These are phyloP conservation scores for Trametes elegans DNA, from an alignment of 768 basidiomycete genomes.

Conservation along the genomic window DNA sequence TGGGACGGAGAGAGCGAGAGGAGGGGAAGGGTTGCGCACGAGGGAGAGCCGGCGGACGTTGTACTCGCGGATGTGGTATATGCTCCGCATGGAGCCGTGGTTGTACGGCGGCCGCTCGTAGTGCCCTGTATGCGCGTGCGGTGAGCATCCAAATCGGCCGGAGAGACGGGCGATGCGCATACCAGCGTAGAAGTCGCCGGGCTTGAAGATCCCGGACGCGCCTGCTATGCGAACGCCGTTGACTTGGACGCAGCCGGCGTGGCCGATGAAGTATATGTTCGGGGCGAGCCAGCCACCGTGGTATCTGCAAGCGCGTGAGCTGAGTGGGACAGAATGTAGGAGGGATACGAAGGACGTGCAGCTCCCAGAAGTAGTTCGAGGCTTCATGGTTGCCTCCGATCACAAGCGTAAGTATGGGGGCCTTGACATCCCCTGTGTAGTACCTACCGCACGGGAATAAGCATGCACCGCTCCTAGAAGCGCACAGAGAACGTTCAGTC, in stretches of 20 bases:
- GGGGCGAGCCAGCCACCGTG: conserved; percentile 97
- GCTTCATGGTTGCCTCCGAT: conserved; percentile 99
- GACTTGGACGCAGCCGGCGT: conserved; percentile 84
- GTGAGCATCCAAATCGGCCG: background rate
- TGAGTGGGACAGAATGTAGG: conserved; percentile 8
- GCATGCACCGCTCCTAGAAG: background rate
- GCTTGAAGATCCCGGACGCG: conserved; percentile 89
- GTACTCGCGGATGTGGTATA: conserved; percentile 90
- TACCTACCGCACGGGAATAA: conserved; percentile 49
- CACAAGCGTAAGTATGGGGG: conserved; percentile 86
- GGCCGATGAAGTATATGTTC: conserved; percentile 94
- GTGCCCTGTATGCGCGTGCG: conserved; percentile 48
- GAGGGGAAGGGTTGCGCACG: conserved; percentile 35
- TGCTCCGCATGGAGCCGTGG: conserved; percentile 65
- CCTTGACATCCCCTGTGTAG: conserved; percentile 78
- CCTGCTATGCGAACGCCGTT: conserved; percentile 89
- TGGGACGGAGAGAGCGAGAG: background rate
- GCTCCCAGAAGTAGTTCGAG: conserved; percentile 94
- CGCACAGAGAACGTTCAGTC: background rate
- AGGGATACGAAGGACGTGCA: conserved; percentile 49
- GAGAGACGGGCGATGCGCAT: background rate
- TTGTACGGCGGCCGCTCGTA: conserved; percentile 84
- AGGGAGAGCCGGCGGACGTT: conserved; percentile 76
- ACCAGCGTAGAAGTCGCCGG: conserved; percentile 71
- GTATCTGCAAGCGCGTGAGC: conserved; percentile 50